phyloP scores from a whole-genome alignment of 352 stramenopile genomes.

The Phytophthora sp. region DNA sequence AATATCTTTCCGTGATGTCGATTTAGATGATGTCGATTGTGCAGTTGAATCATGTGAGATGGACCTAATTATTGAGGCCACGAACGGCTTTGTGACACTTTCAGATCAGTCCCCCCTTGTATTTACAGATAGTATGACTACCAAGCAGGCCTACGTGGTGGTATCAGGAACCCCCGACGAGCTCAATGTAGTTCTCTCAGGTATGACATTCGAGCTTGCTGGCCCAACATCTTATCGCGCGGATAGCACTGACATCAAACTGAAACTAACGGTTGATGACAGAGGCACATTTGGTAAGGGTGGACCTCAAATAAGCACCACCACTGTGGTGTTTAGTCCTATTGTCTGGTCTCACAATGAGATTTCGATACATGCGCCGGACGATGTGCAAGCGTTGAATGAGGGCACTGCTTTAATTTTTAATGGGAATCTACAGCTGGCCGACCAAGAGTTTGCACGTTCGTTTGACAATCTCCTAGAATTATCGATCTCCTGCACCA shows the following conservation, averaged over 20 bases:
- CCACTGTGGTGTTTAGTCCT: constrained; percentile 35
- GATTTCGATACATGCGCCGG: constrained; percentile 27
- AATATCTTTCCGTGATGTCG: constrained; percentile 57
- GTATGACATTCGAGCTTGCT: constrained; percentile 57
- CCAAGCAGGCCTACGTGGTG: constrained; percentile 31
- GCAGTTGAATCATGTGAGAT: constrained; percentile 38
- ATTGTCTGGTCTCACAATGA: constrained; percentile 35
- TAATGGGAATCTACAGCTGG: constrained; percentile 30
- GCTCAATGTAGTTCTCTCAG: constrained; percentile 50
- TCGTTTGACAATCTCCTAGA: constrained; percentile 40
- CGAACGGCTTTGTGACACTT: constrained; percentile 44
- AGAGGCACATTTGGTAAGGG: constrained; percentile 53
- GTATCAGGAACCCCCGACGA: constrained; percentile 37
- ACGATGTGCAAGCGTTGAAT: constrained; percentile 34
- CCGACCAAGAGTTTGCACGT: constrained; percentile 28
- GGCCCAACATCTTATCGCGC: constrained; percentile 29
- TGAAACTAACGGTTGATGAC: constrained; percentile 69
- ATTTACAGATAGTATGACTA: constrained; percentile 23
- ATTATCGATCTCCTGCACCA: constrained; percentile 25
- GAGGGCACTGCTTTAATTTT: constrained; percentile 54
- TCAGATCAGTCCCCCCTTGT: constrained; percentile 16
- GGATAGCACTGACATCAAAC: constrained; percentile 38
- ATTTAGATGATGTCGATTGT: constrained; percentile 34
- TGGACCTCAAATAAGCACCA: constrained; percentile 48
- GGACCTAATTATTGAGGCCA: constrained; percentile 63